A percentile compares a stretch with the other conserved stretches of the same genome.
Conservation (phyloP, 129 eudicot genomes). For the Oenanthe sinensis region DNA sequence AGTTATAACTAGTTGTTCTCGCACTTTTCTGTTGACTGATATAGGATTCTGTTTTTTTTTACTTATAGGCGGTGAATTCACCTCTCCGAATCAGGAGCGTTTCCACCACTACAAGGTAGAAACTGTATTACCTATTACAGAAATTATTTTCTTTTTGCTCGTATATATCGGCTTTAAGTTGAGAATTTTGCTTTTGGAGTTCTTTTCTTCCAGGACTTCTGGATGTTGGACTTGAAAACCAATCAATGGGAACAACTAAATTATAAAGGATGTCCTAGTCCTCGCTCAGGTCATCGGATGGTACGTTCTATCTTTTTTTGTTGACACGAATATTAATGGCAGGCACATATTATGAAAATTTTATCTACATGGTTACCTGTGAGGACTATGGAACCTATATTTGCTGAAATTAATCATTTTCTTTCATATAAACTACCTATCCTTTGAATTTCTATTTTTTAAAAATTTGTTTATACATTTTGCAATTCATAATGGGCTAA, state of each 20-base stretch:
- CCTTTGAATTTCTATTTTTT: not conserved
- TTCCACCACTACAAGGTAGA: conserved; percentile 95
- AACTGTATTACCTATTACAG: not conserved
- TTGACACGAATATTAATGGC: not conserved
- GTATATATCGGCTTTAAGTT: conserved; percentile 1
- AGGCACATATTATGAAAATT: not conserved
- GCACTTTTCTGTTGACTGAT: not conserved
- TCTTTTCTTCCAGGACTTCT: conserved; percentile 57
- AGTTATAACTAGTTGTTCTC: not conserved
- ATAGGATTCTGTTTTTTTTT: conserved; percentile 1
- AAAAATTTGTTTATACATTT: not conserved
- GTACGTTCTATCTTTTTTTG: conserved; percentile 28
- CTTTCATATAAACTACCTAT: not conserved
- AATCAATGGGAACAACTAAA: conserved; percentile 97
- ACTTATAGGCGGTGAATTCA: conserved; percentile 84
- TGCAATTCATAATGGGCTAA: not conserved
- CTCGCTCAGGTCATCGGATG: conserved; percentile 99
- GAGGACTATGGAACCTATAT: not conserved
- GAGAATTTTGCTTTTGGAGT: conserved; percentile 4
- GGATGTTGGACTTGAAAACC: conserved; percentile 91
- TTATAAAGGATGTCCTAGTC: conserved; percentile 96
- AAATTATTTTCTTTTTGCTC: conserved; percentile 1
- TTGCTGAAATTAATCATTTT: not conserved
- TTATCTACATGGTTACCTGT: not conserved
- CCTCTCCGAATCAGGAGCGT: conserved; percentile 98